Evolutionary conservation across 192 early-diverging fungal genomes (phyloP), one percentile per base, ranked within the genome.

Genomic region (Gamsiella multidivaricata): DNA sequence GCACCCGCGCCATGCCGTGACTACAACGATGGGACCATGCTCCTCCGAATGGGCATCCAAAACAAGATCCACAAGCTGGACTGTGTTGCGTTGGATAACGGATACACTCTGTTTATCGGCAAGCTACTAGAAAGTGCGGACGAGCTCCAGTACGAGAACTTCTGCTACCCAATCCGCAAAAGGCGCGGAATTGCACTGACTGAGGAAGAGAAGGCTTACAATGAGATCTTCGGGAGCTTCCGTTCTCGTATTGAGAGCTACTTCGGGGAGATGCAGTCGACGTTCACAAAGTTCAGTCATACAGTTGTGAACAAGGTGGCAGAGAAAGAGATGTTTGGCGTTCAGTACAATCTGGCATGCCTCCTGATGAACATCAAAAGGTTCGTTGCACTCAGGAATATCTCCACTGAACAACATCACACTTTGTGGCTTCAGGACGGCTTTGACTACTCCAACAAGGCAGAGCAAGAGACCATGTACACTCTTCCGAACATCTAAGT

Each of bases 21-120:
- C 34, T 61, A 61, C 43, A 61, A 61, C 29, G 58, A 61, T 36
- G 58, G 58, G 29, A 46, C 42, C 5, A 61, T 61, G 58, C 58
- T 46, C 26, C 34, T 56, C n/a, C 54, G n/a, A 7, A 36, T 56
- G 57, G 36, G 36, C 42, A 46, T 47, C 36, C 33, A 22, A 45
- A 22, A 12, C 18, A 22, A 32, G 33, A 61, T 61, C 26, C 43
- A 47, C 58, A 61, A 47, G 26, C 58, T 61, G 43, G 23, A 47
- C 36, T 47, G 58, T 47, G 36, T 61, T 61, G 58, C 39, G 2
- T 17, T 58, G 15, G 58, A 46, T 32, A 45, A 45, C 42, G 58
- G 43, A 10, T 61, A 47, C 58, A 61, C 10, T 61, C 2, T 33
- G 20, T 61, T 61, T 6, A 6, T 61, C 23, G 23, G 41, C 11